These are phyloP conservation scores for Diplosphaera chodatii DNA, from an alignment of 139 green algal genomes.

Conservation along the genomic window DNA sequence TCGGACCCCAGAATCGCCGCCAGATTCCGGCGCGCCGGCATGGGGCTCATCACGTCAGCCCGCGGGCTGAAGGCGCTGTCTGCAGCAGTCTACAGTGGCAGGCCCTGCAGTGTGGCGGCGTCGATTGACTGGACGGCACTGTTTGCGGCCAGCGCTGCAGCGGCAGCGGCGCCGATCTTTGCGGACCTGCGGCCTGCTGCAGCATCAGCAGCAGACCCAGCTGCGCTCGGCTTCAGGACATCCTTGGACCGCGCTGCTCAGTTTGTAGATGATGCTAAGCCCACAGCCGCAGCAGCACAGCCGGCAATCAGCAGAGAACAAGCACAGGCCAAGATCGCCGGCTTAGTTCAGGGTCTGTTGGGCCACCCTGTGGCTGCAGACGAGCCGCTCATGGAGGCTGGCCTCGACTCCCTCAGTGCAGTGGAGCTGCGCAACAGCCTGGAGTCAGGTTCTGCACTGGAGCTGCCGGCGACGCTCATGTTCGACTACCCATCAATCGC, in stretches of 20 bases:
- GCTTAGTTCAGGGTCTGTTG: neutral
- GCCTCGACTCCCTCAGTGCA: conserved; percentile 71
- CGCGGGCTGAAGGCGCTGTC: neutral
- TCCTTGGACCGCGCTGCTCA: neutral
- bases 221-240: neutral
- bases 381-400: conserved; percentile 58
- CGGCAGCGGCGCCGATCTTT: neutral
- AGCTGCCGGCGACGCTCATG: conserved; percentile 55
- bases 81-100: neutral
- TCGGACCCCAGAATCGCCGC: conserved; percentile 1
- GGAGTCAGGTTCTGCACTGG: conserved; percentile 44
- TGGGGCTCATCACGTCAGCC: conserved; percentile 8
- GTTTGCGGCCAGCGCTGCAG: neutral
- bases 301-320: neutral
- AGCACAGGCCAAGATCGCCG: neutral
- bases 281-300: neutral
- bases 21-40: conserved; percentile 10
- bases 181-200: neutral
- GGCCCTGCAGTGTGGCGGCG: neutral
- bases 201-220: neutral
- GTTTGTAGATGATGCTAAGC: too few species aligned
- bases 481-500: conserved; percentile 67
- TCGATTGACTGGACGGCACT: neutral
- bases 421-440: conserved; percentile 78
- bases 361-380: neutral